A percentile compares a stretch with the other conserved stretches of the same genome.
phyloP scores from a whole-genome alignment of 1,284 basidiomycete genomes.

The Schizophyllum amplum region DNA sequence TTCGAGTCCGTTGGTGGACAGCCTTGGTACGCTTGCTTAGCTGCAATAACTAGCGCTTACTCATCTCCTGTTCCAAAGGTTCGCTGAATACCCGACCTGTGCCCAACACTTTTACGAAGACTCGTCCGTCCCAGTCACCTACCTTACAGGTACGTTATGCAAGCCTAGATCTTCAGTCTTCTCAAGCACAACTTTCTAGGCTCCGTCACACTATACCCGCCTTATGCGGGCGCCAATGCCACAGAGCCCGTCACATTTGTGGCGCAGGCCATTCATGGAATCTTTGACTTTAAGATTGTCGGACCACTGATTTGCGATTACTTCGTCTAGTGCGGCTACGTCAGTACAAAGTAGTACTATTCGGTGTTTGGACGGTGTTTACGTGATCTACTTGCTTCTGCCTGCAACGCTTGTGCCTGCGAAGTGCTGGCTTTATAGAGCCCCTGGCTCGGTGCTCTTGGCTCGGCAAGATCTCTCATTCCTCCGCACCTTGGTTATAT shows the following conservation, averaged over 20 bases:
- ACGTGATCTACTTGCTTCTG: neutral
- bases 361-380: neutral
- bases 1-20: constrained; percentile 2
- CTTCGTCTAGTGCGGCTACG: constrained; percentile 7
- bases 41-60: neutral
- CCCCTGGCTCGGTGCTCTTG: no score
- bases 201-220: constrained; percentile 5
- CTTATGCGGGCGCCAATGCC: constrained; percentile 1
- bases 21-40: constrained; percentile 2
- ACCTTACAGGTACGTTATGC: neutral
- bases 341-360: no score
- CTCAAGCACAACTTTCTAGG: constrained; percentile 1
- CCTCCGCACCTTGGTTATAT: no score
- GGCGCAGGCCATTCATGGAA: constrained; percentile 4
- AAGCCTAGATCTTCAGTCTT: neutral
- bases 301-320: neutral
- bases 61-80: neutral
- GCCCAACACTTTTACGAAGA: constrained; percentile 6
- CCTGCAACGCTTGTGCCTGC: neutral
- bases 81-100: constrained; percentile 3
- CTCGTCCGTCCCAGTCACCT: constrained; percentile 1
- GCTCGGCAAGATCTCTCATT: no score
- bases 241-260: constrained; percentile 1
- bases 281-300: constrained; percentile 6
- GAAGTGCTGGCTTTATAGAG: no score